Conservation (phyloP, 768 basidiomycete genomes). For the Termitomyces sp. region DNA sequence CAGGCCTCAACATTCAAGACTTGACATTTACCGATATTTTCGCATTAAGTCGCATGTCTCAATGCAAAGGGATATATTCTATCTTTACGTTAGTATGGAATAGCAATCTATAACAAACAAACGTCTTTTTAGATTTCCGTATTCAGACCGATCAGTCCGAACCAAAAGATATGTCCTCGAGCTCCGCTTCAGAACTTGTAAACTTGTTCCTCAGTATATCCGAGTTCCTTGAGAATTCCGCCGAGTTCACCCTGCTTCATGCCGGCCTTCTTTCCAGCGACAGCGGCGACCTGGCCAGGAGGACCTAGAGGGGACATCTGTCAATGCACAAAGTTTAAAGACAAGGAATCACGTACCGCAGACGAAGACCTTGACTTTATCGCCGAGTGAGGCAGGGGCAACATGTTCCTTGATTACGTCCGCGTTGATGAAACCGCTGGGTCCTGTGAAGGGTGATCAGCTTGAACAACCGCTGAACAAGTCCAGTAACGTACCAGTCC, state of each 20-base stretch:
- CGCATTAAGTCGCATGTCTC: too few species aligned
- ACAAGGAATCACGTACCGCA: slow-evolving; percentile 56
- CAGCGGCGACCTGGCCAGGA: slow-evolving; percentile 81
- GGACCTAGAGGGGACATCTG: slow-evolving; percentile 43
- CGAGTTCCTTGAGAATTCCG: slow-evolving; percentile 83
- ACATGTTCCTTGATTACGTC: slow-evolving; percentile 74
- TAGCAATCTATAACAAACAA: not conserved
- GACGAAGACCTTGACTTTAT: slow-evolving; percentile 85
- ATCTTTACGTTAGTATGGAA: not conserved
- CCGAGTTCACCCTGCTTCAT: slow-evolving; percentile 79
- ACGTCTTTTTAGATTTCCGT: not conserved
- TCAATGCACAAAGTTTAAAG: slow-evolving; percentile 1
- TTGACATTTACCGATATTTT: too few species aligned
- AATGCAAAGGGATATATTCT: too few species aligned
- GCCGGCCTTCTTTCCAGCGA: slow-evolving; percentile 88
- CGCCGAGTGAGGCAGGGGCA: slow-evolving; percentile 51
- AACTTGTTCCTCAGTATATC: slow-evolving; percentile 78
- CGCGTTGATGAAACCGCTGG: slow-evolving; percentile 67
- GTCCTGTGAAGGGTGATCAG: slow-evolving; percentile 30
- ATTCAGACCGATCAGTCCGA: not conserved
- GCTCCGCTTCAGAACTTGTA: slow-evolving; percentile 30
- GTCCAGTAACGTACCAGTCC: slow-evolving; percentile 40
- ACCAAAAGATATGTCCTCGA: not conserved
- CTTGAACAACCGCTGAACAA: not conserved
- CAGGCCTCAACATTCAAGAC: too few species aligned